Evolutionary conservation across 805 yeast genomes (phyloP).

Genomic region (Yarrowia porcina): DNA sequence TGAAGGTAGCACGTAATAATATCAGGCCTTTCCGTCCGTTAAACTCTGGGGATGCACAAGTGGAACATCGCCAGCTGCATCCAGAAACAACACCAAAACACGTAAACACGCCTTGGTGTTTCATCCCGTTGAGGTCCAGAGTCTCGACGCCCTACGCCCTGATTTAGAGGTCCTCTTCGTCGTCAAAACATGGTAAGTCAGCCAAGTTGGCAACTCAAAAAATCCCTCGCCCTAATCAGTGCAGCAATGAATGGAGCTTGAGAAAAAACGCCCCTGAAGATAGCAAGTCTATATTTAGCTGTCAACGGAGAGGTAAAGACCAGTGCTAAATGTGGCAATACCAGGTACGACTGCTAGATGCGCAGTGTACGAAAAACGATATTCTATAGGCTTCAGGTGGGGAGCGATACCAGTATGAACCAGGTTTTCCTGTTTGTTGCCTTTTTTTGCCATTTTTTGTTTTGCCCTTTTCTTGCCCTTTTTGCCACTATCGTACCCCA

Average conservation of each 20-base stretch:
- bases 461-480: too few species aligned
- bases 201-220: neutral
- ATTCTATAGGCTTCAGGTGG: neutral
- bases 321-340: too few species aligned
- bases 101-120: constrained; percentile 11
- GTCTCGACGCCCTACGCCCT: too few species aligned
- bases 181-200: too few species aligned
- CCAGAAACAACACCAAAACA: neutral
- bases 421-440: too few species aligned
- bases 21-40: too few species aligned
- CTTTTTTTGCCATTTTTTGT: too few species aligned
- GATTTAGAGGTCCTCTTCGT: neutral
- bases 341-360: too few species aligned
- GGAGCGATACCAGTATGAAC: too few species aligned
- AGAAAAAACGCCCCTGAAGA: neutral
- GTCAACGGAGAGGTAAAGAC: too few species aligned
- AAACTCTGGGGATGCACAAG: neutral
- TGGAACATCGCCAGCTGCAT: neutral
- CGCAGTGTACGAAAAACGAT: too few species aligned
- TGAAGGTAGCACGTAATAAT: neutral
- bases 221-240: constrained; percentile 21
- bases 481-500: neutral
- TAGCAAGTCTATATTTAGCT: constrained; percentile 6
- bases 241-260: neutral
- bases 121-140: neutral